A percentile compares a stretch with the other conserved stretches of the same genome.
Evolutionary conservation across 306 rosid genomes (phyloP).

Genomic region (Quercus parvula): DNA sequence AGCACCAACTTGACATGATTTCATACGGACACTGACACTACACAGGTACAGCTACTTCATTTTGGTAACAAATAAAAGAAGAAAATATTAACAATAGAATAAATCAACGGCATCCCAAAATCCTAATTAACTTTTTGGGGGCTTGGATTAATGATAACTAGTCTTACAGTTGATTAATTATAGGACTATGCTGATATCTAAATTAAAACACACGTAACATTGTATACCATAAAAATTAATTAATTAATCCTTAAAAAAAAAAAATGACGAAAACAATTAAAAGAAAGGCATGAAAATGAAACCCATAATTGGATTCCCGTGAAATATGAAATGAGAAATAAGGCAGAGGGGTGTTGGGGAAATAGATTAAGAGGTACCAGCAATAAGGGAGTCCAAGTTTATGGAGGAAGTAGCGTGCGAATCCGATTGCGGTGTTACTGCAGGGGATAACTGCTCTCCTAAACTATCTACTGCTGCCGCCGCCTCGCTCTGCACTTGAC

Average conservation of each 20-base stretch:
- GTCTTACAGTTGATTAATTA: neutral
- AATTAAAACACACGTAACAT: no score
- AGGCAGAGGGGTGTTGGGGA: neutral
- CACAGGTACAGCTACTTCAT: neutral
- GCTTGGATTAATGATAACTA: neutral
- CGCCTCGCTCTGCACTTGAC: conserved; percentile 44
- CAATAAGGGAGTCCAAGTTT: no score
- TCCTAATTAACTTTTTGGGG: neutral
- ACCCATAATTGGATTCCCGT: neutral
- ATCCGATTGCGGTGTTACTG: neutral
- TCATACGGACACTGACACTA: no score
- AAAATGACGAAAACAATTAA: no score
- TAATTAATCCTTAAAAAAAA: neutral
- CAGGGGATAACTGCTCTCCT: neutral
- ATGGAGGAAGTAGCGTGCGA: conserved; percentile 27
- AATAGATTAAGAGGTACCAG: neutral
- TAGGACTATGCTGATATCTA: neutral
- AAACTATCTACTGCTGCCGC: neutral
- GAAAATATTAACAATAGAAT: neutral
- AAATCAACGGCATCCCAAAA: neutral
- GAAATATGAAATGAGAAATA: no score
- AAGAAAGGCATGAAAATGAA: conserved; percentile 18
- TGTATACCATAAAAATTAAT: neutral
- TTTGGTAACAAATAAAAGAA: neutral
- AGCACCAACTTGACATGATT: neutral